Percentiles rank a stretch among this genome's conserved stretches.
phyloP scores from a whole-genome alignment of 768 basidiomycete genomes.

The Cytidiella melzeri region DNA sequence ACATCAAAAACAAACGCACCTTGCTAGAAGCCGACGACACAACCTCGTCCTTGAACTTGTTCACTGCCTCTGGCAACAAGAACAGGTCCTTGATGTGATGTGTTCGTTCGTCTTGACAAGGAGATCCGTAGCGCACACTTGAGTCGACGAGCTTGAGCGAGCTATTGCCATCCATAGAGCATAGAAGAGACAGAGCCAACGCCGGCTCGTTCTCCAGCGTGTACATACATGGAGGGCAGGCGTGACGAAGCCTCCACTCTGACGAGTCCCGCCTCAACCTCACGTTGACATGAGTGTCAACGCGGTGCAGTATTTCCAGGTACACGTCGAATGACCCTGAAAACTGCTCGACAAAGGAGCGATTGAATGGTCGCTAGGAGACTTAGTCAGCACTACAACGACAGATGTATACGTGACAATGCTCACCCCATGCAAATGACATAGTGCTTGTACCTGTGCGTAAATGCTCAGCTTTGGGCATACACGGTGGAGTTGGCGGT shows the following conservation, averaged over 20 bases:
- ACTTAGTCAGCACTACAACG: too few species aligned
- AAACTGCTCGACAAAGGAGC: too few species aligned
- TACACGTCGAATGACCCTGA: too few species aligned
- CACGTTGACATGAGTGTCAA: conserved; percentile 11
- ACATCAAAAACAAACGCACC: conserved; percentile 2
- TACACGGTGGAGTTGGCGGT: conserved; percentile 19
- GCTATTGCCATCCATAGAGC: too few species aligned
- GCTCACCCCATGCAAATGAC: conserved; percentile 18
- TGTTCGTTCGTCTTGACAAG: too few species aligned
- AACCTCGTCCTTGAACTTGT: conserved; percentile 20
- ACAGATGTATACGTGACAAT: neutral
- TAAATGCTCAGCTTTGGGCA: conserved; percentile 23
- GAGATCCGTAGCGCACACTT: neutral
- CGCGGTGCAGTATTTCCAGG: conserved; percentile 16
- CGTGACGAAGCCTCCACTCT: conserved; percentile 21
- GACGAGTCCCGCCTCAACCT: conserved; percentile 12
- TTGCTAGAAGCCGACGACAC: neutral
- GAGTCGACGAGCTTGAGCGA: conserved; percentile 16
- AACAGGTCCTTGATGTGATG: conserved; percentile 6
- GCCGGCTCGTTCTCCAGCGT: conserved; percentile 9
- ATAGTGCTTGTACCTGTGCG: conserved; percentile 13
- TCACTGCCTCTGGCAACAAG: conserved; percentile 10
- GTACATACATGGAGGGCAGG: conserved; percentile 25
- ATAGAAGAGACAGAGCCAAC: conserved; percentile 15
- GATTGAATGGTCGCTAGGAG: too few species aligned